Percentiles rank a stretch among this genome's conserved stretches.
Conservation (phyloP, 106 monocot species). For the Dioscorea dumetorum region DNA sequence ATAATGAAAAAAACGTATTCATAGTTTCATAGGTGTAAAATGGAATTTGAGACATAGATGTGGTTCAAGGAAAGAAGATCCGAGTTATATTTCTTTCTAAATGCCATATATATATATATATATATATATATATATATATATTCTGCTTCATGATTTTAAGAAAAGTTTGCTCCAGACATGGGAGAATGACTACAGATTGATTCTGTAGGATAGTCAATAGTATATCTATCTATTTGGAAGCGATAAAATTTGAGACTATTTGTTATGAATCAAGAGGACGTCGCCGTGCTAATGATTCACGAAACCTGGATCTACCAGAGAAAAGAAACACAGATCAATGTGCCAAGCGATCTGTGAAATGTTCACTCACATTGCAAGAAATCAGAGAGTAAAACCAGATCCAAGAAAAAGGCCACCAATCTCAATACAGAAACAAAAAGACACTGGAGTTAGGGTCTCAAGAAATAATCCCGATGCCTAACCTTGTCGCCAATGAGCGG, state of each 20-base stretch:
- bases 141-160: no score
- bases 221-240: no score
- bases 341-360: not conserved
- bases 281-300: no score
- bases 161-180: no score
- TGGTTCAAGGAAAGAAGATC: not conserved
- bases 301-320: not conserved
- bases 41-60: not conserved
- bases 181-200: no score
- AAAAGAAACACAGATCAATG: not conserved
- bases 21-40: not conserved
- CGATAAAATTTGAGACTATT: no score
- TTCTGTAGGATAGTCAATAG: no score
- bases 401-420: not conserved
- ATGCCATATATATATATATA: no score
- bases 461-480: not conserved
- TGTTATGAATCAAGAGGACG: no score
- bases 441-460: not conserved
- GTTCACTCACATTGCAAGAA: not conserved
- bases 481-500: conserved; percentile 61
- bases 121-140: no score
- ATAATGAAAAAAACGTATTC: not conserved
- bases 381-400: not conserved
- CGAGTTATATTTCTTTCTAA: not conserved
- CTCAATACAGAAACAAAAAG: not conserved